Evolutionary conservation across 2,329 filamentous ascomycete genomes (phyloP).

Genomic region (Chrysoporthe deuterocubensis): DNA sequence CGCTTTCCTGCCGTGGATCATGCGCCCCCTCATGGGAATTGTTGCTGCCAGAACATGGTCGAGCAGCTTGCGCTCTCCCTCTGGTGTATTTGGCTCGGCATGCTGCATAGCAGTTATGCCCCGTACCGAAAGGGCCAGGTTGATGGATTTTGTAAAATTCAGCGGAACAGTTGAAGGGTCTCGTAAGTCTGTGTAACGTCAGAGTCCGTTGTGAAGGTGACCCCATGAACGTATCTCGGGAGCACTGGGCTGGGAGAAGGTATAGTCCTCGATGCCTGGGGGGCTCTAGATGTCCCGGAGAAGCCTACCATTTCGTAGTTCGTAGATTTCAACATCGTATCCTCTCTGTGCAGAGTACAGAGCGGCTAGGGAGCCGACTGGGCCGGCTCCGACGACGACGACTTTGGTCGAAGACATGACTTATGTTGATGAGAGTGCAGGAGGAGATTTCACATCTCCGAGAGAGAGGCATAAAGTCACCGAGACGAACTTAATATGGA

Average conservation of each 20-base stretch:
- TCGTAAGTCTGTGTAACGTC: slow-evolving; percentile 70
- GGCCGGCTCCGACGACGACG: slow-evolving; percentile 87
- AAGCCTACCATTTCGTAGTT: slow-evolving; percentile 79
- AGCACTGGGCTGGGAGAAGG: neutral
- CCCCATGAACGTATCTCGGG: neutral
- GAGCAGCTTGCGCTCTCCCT: slow-evolving; percentile 66
- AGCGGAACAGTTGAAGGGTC: slow-evolving; percentile 81
- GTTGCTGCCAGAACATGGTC: slow-evolving; percentile 76
- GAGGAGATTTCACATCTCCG: neutral
- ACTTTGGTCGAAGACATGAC: slow-evolving; percentile 55
- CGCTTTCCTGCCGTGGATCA: slow-evolving; percentile 80
- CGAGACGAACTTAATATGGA: neutral
- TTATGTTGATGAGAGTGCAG: neutral
- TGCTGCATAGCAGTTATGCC: slow-evolving; percentile 86
- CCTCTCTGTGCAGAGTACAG: slow-evolving; percentile 90
- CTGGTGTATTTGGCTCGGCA: slow-evolving; percentile 42
- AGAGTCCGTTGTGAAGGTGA: neutral
- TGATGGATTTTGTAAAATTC: slow-evolving; percentile 99
- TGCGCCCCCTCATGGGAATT: slow-evolving; percentile 92
- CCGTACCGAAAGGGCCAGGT: slow-evolving; percentile 89
- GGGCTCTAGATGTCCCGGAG: neutral
- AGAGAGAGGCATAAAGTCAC: neutral
- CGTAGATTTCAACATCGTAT: slow-evolving; percentile 90
- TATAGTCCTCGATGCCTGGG: too few relatives aligned
- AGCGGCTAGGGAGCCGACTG: slow-evolving; percentile 89